Base-by-base conservation (phyloP, 2,329 filamentous ascomycete genomes). In the Neofusicoccum ribis region DNA sequence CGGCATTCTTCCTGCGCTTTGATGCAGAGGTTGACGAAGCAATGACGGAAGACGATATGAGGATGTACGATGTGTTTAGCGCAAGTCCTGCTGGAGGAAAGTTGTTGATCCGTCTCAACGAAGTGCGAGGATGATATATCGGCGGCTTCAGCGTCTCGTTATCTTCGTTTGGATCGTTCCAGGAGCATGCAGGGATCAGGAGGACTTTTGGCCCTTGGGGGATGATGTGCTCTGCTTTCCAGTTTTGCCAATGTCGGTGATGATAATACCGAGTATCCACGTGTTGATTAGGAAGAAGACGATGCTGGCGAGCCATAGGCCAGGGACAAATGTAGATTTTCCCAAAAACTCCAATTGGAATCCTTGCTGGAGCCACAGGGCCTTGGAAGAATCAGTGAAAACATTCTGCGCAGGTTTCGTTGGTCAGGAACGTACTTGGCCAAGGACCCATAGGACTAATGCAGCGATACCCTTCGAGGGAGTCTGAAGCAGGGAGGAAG, bases 251-350 rank as follows among this genome's bases (percentile, higher is more conserved):
- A 84, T 83, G 76, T 98, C 95, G 1, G 76, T 75, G 6, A 97
- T 85, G 49, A 98, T 88, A 52, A 96, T 81, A 0, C 91, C 91
- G 44, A 99, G 75, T 63, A 98, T 91, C 88, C 92, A 96, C 70
- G 88, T 89, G 75, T 99, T 98, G 15, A 93, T 86, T 1, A 88
- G 76, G 74, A 97, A 98, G 80, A 99, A 98, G 0, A 80, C 79
- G 14, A 96, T 76, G 0, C 91, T 90, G 0, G 92, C 84, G 0
- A 86, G 68, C 87, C 92, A 98, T 1, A 99, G 80, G 0, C 93
- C 93, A 0, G 93, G 93, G 9, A 92, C 85, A 74, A 97, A 99
- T 0, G 90, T 93, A 67, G 92, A 94, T 23, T 83, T 72, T 0
- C 94, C 95, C 2, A 96, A 75, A 68, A 84, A 83, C 65, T 84